These are phyloP conservation scores for Rugonectria rugulosa DNA, from an alignment of 2,329 filamentous ascomycete species.

Conservation along the genomic window DNA sequence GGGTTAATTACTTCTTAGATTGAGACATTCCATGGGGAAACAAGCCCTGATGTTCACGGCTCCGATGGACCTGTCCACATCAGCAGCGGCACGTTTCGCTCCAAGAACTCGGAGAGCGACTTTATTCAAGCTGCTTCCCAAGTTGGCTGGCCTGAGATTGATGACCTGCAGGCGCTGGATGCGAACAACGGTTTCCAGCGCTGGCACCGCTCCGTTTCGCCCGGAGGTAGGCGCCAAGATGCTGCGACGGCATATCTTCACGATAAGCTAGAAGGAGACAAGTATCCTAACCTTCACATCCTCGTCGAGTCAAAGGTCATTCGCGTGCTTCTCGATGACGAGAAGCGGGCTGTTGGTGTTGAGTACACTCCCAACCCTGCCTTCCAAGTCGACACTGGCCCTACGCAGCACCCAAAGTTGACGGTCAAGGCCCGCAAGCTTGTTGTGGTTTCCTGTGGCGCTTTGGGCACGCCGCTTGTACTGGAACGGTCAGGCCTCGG, in stretches of 20 bases:
- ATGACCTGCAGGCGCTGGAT: constrained; percentile 61
- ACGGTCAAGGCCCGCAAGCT: constrained; percentile 39
- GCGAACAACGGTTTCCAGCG: constrained; percentile 43
- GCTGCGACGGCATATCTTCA: constrained; percentile 59
- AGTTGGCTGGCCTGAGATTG: constrained; percentile 59
- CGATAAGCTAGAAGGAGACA: constrained; percentile 39
- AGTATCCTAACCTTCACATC: constrained; percentile 66
- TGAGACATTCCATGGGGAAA: constrained; percentile 63
- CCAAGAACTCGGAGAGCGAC: constrained; percentile 50
- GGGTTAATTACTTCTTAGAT: constrained; percentile 43
- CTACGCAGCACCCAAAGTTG: constrained; percentile 21
- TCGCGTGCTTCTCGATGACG: constrained; percentile 59
- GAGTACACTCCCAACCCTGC: constrained; percentile 59
- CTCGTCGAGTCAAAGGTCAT: constrained; percentile 64
- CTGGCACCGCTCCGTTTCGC: constrained; percentile 50
- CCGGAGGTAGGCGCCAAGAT: constrained; percentile 64
- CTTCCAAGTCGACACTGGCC: constrained; percentile 27
- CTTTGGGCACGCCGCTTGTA: constrained; percentile 61
- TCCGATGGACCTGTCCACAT: constrained; percentile 62
- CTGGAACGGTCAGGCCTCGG: constrained; percentile 71
- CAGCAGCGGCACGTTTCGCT: constrained; percentile 57
- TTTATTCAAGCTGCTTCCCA: constrained; percentile 57
- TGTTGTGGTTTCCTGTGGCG: constrained; percentile 51
- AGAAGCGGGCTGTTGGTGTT: constrained; percentile 63
- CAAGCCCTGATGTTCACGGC: constrained; percentile 57